phyloP scores from a whole-genome alignment of 345 rosid species.

The Moringa oleifera region DNA sequence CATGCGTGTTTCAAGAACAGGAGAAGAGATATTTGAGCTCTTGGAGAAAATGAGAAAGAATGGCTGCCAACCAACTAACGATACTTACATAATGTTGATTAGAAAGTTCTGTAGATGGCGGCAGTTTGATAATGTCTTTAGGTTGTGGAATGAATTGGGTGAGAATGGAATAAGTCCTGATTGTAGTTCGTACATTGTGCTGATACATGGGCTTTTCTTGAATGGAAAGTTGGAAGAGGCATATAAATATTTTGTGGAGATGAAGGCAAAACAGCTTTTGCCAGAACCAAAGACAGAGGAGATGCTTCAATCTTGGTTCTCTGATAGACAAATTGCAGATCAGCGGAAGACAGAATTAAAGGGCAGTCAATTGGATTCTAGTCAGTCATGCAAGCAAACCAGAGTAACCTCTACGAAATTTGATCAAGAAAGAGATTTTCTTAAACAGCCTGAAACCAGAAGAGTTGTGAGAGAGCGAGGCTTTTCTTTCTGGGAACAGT shows the following conservation, averaged over 20 bases:
- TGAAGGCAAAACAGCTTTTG: conserved; percentile 61
- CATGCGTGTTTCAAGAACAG: conserved; percentile 49
- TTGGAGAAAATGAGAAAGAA: conserved; percentile 64
- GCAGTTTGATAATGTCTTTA: conserved; percentile 56
- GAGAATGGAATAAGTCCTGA: conserved; percentile 65
- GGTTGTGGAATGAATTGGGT: conserved; percentile 77
- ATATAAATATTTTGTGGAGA: conserved; percentile 58
- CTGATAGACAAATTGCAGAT: conserved; percentile 49
- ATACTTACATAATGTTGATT: conserved; percentile 78
- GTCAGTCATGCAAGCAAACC: conserved; percentile 15
- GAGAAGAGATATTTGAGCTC: conserved; percentile 68
- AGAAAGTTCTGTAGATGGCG: conserved; percentile 87
- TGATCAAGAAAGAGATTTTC: conserved; percentile 35
- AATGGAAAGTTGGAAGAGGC: conserved; percentile 83
- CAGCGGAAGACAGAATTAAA: conserved; percentile 19
- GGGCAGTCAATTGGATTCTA: conserved; percentile 17
- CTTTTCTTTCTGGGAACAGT: conserved; percentile 57
- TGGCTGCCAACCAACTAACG: conserved; percentile 67
- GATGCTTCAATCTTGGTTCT: conserved; percentile 64
- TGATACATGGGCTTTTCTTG: conserved; percentile 86
- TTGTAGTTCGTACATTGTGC: conserved; percentile 70
- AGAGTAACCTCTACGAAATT: conserved; percentile 24
- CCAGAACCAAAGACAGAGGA: conserved; percentile 66
- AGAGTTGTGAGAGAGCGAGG: conserved; percentile 63
- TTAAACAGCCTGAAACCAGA: conserved; percentile 57